Evolutionary conservation across 805 yeast species (phyloP).

Genomic region (Yarrowia divulgata): DNA sequence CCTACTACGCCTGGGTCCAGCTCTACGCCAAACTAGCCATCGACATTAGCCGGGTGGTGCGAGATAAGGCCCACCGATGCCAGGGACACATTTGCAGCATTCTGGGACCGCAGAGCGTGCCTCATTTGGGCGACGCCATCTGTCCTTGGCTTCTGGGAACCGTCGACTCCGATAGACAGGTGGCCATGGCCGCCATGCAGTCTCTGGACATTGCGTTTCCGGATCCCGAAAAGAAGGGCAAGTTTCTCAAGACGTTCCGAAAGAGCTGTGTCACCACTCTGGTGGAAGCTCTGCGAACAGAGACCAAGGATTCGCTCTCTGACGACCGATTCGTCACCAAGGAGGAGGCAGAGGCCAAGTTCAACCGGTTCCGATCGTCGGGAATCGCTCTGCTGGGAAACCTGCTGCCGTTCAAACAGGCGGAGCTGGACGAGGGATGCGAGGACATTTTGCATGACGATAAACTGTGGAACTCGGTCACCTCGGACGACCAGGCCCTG

Average conservation of each 20-base stretch:
- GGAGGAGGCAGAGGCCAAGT: constrained; percentile 72
- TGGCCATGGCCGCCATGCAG: constrained; percentile 58
- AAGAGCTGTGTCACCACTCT: constrained; percentile 63
- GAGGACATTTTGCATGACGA: constrained; percentile 54
- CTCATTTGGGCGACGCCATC: constrained; percentile 71
- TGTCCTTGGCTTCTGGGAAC: constrained; percentile 77
- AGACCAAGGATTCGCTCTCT: constrained; percentile 68
- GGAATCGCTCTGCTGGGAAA: constrained; percentile 58
- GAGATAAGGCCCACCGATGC: constrained; percentile 67
- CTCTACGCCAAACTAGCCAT: constrained; percentile 79
- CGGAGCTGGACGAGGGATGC: constrained; percentile 42
- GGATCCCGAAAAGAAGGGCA: constrained; percentile 59
- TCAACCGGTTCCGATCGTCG: constrained; percentile 61
- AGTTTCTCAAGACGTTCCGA: constrained; percentile 67
- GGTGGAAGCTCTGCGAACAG: constrained; percentile 60
- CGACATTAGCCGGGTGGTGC: constrained; percentile 70
- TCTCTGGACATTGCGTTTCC: constrained; percentile 64
- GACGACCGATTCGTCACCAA: constrained; percentile 74
- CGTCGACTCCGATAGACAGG: constrained; percentile 72
- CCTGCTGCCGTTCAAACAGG: constrained; percentile 43
- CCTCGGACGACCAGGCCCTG: constrained; percentile 53
- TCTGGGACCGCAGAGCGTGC: constrained; percentile 65
- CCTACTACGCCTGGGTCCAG: constrained; percentile 73
- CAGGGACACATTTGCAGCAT: constrained; percentile 62
- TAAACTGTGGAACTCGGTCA: constrained; percentile 56